Evolutionary conservation across 805 yeast genomes (phyloP).

Genomic region (Metschnikowia similis): DNA sequence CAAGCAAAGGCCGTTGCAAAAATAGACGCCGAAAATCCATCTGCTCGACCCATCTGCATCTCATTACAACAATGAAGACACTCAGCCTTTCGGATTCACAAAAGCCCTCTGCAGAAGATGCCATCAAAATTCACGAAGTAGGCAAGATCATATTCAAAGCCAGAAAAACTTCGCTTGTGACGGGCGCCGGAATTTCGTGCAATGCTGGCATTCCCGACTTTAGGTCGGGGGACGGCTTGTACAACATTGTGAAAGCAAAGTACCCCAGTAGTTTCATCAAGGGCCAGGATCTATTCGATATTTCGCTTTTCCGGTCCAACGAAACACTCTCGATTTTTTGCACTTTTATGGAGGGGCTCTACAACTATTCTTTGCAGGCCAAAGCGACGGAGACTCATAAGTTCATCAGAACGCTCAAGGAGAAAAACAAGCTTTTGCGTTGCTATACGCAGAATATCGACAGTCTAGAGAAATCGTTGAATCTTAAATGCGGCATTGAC

Average conservation of each 20-base stretch:
- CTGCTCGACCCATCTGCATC: background rate
- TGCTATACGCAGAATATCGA: constrained; percentile 97
- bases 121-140: constrained; percentile 35
- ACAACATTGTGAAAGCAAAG: constrained; percentile 62
- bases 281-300: constrained; percentile 90
- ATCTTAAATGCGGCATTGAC: constrained; percentile 56
- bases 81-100: constrained; percentile 20
- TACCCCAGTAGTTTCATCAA: constrained; percentile 61
- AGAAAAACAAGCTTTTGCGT: constrained; percentile 62
- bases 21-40: too few relatives aligned
- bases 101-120: constrained; percentile 23
- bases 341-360: constrained; percentile 80
- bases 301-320: constrained; percentile 69
- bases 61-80: constrained; percentile 23
- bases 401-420: constrained; percentile 60
- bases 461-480: constrained; percentile 68
- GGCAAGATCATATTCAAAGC: constrained; percentile 46
- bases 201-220: constrained; percentile 98
- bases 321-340: constrained; percentile 70
- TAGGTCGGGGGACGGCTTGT: constrained; percentile 78
- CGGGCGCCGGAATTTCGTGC: constrained; percentile 97
- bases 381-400: constrained; percentile 80
- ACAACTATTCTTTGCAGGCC: constrained; percentile 60
- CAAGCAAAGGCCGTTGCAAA: too few relatives aligned
- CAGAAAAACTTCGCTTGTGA: constrained; percentile 60